Percentiles rank a stretch among this genome's conserved stretches.
Evolutionary conservation across 1,139 yeast genomes (phyloP).

Genomic region (Kodamaea plutei): DNA sequence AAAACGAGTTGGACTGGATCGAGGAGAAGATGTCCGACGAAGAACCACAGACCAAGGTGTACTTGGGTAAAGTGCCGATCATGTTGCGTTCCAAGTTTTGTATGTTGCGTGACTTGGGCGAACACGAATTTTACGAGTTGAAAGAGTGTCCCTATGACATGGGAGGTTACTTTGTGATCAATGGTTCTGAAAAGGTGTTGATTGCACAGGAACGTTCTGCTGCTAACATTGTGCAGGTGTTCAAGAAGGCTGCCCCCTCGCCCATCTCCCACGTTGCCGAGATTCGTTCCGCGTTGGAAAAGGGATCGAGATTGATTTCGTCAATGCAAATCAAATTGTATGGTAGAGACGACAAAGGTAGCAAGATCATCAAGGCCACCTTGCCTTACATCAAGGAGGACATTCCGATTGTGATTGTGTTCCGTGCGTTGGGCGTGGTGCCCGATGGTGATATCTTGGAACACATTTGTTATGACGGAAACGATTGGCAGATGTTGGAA

Average conservation of each 20-base stretch:
- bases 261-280: constrained; percentile 96
- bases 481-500: constrained; percentile 99
- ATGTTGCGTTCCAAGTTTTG: constrained; percentile 97
- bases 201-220: constrained; percentile 99
- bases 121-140: constrained; percentile 88
- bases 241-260: constrained; percentile 95
- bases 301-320: constrained; percentile 91
- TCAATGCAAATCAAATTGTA: constrained; percentile 91
- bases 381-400: constrained; percentile 95
- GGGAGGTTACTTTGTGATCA: constrained; percentile 98
- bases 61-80: constrained; percentile 95
- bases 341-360: constrained; percentile 74
- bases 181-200: constrained; percentile 96
- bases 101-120: constrained; percentile 87
- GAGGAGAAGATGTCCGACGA: constrained; percentile 53
- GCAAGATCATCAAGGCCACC: constrained; percentile 86
- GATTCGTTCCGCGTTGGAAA: constrained; percentile 92
- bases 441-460: constrained; percentile 99
- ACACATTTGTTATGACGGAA: constrained; percentile 95
- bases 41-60: constrained; percentile 65
- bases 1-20: constrained; percentile 71
- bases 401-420: constrained; percentile 93
- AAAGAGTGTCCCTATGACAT: constrained; percentile 99
- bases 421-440: constrained; percentile 96
- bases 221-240: constrained; percentile 96